These are phyloP conservation scores for Trichosporon sp. DNA, from an alignment of 1,284 basidiomycete genomes.

Conservation along the genomic window DNA sequence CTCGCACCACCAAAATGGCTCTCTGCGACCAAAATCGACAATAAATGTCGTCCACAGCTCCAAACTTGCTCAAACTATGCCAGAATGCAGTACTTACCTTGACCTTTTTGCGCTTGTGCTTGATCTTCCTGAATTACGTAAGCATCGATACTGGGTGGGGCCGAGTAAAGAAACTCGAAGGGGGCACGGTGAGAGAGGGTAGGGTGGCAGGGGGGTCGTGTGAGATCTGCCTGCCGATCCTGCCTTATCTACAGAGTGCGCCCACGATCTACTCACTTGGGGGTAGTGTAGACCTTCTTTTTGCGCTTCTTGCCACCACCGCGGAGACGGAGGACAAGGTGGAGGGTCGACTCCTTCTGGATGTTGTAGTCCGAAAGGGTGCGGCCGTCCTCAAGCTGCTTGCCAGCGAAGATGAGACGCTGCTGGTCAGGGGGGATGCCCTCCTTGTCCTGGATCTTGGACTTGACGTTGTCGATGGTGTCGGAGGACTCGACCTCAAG, in stretches of 20 bases:
- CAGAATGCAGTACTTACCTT: conserved; percentile 55
- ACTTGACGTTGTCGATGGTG: conserved; percentile 97
- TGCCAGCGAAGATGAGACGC: conserved; percentile 96
- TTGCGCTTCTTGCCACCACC: conserved; percentile 89
- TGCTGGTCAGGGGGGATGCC: conserved; percentile 84
- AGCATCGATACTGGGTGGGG: not conserved
- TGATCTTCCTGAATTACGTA: conserved; percentile 80
- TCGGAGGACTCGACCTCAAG: conserved; percentile 84
- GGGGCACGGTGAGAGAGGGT: no score
- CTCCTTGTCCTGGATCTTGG: conserved; percentile 95
- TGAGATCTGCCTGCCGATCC: no score
- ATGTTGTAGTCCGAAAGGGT: conserved; percentile 93
- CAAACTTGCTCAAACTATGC: not conserved
- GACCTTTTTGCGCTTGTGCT: conserved; percentile 99
- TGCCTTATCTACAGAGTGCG: no score
- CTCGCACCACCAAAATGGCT: not conserved
- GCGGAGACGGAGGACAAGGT: conserved; percentile 85
- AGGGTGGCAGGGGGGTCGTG: no score
- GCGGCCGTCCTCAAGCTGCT: conserved; percentile 94
- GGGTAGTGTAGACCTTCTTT: conserved; percentile 90
- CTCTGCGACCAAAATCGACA: not conserved
- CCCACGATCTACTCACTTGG: conserved; percentile 67
- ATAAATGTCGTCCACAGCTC: not conserved
- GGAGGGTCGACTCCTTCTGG: conserved; percentile 93
- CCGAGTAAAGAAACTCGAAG: no score